These are phyloP conservation scores for Monascus purpureus DNA, from an alignment of 495 filamentous ascomycete genomes.

Conservation along the genomic window DNA sequence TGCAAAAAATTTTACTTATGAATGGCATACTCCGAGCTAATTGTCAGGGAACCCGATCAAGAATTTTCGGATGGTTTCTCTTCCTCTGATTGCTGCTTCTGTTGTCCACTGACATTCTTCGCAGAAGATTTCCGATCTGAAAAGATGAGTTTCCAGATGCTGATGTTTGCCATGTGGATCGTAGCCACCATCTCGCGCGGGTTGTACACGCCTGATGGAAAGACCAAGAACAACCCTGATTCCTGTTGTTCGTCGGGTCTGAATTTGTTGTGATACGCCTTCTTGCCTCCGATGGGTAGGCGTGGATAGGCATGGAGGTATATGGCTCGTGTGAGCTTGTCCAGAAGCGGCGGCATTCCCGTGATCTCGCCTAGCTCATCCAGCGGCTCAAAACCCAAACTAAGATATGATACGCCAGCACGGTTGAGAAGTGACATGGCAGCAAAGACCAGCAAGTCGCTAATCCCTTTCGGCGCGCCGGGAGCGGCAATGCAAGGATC, in stretches of 20 bases:
- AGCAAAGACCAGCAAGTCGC: slow-evolving; percentile 22
- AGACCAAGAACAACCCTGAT: slow-evolving; percentile 20
- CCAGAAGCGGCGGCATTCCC: slow-evolving; percentile 13
- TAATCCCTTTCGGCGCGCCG: slow-evolving; percentile 21
- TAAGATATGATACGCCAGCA: slow-evolving; percentile 19
- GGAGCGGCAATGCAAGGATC: slow-evolving; percentile 29
- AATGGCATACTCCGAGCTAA: no score
- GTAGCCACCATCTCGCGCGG: slow-evolving; percentile 21
- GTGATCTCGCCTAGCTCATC: slow-evolving; percentile 15
- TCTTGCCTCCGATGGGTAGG: slow-evolving; percentile 26
- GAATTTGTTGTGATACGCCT: slow-evolving; percentile 30
- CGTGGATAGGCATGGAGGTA: slow-evolving; percentile 17
- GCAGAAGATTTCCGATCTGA: slow-evolving; percentile 23
- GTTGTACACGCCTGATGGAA: slow-evolving; percentile 18
- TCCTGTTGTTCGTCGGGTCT: slow-evolving; percentile 19
- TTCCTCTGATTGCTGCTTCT: background rate
- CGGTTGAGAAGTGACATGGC: slow-evolving; percentile 23
- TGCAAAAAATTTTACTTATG: no score
- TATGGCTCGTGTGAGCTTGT: slow-evolving; percentile 13
- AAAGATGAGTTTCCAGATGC: slow-evolving; percentile 10
- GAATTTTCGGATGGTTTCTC: no score
- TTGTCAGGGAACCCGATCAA: no score
- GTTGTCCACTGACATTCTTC: slow-evolving; percentile 5
- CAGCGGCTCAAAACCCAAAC: slow-evolving; percentile 27
- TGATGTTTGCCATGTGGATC: slow-evolving; percentile 28